These are phyloP conservation scores for Pseudonitzschia delicatissima DNA, from an alignment of 108 stramenopile genomes.

Conservation along the genomic window DNA sequence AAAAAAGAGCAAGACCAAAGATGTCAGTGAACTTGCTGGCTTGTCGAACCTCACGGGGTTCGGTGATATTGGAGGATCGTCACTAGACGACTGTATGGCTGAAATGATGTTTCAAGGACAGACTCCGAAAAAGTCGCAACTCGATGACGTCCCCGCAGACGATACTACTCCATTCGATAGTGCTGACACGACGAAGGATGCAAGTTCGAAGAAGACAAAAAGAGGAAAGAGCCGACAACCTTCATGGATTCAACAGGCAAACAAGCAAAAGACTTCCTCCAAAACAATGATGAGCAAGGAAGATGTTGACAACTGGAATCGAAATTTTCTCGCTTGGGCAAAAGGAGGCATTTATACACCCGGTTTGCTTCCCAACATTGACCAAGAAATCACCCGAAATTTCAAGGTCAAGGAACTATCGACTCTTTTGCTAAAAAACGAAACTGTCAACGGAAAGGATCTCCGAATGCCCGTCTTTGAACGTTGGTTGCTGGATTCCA, in stretches of 20 bases:
- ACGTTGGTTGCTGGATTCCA: conserved; percentile 72
- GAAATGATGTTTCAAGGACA: conserved; percentile 13
- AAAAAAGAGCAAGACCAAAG: conserved; percentile 9
- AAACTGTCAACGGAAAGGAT: conserved; percentile 25
- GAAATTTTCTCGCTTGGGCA: conserved; percentile 18
- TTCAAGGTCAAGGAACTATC: conserved; percentile 57
- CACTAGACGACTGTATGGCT: conserved; percentile 30
- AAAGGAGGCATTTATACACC: conserved; percentile 28
- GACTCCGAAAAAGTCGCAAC: conserved; percentile 11
- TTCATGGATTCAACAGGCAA: conserved; percentile 8
- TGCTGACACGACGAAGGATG: neutral
- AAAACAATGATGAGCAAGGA: conserved; percentile 4
- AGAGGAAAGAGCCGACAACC: neutral
- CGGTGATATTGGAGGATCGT: neutral
- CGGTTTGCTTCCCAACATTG: conserved; percentile 53
- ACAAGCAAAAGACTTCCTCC: neutral
- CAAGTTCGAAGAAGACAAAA: neutral
- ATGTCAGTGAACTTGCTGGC: conserved; percentile 5
- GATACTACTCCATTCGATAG: neutral
- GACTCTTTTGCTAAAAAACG: conserved; percentile 39
- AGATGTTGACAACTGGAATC: conserved; percentile 32
- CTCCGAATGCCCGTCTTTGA: conserved; percentile 76
- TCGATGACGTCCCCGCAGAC: no score
- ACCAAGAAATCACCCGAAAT: conserved; percentile 62
- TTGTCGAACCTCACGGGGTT: conserved; percentile 21